phyloP scores from a whole-genome alignment of 441 rosid species.

The Bocquillonia castaneifolia region DNA sequence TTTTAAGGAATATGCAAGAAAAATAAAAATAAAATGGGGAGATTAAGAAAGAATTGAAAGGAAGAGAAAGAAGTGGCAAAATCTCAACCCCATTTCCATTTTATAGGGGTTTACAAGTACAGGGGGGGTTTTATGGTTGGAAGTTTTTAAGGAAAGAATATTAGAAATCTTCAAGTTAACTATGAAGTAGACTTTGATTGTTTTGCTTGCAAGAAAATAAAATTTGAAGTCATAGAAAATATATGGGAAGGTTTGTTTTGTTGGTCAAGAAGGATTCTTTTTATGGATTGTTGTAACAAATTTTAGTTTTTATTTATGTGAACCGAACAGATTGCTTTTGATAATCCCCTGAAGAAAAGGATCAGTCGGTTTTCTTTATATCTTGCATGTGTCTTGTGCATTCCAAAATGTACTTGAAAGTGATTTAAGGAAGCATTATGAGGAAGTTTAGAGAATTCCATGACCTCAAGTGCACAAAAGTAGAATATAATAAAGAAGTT shows the following conservation, averaged over 20 bases:
- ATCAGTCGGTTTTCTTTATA: neutral
- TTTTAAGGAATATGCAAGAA: neutral
- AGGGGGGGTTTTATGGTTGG: neutral
- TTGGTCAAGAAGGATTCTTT: neutral
- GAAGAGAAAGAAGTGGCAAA: neutral
- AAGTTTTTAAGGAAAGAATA: neutral
- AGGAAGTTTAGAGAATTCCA: neutral
- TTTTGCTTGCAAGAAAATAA: constrained; percentile 17
- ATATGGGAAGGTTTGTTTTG: neutral
- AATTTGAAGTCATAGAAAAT: neutral
- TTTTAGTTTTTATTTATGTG: neutral
- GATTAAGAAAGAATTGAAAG: too few relatives aligned
- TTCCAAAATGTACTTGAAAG: neutral
- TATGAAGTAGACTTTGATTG: neutral
- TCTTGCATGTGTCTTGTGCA: neutral
- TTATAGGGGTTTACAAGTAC: neutral
- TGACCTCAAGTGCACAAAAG: neutral
- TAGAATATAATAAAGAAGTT: neutral
- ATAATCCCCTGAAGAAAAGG: neutral
- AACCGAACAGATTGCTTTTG: constrained; percentile 3
- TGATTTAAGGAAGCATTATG: neutral
- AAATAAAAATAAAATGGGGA: neutral
- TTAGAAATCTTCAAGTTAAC: constrained; percentile 15
- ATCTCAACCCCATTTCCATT: neutral
- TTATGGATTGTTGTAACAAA: neutral